Conservation (phyloP, 176 grass and related monocot genomes). For the Thinopyrum elongatum region DNA sequence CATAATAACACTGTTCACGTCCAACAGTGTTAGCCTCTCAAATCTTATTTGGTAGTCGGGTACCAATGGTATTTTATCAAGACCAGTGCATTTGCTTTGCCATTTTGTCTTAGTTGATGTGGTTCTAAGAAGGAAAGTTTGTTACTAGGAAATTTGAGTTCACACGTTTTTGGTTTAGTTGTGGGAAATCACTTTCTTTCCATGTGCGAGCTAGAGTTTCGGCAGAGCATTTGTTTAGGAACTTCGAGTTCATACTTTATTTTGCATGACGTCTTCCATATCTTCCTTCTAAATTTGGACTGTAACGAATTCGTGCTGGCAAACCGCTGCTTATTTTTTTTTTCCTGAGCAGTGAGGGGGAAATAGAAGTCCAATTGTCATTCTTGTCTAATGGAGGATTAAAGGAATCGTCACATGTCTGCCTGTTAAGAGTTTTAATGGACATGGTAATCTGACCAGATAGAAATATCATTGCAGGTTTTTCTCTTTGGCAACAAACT, state of each 20-base stretch:
- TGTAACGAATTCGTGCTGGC: not conserved
- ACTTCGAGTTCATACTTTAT: not conserved
- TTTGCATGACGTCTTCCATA: not conserved
- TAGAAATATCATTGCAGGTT: constrained; percentile 28
- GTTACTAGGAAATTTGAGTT: not conserved
- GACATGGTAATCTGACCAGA: not conserved
- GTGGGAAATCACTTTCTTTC: not conserved
- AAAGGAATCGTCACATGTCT: not conserved
- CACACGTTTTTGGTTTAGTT: not conserved
- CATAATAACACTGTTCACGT: not conserved
- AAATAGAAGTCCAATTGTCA: not conserved
- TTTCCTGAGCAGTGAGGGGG: not conserved
- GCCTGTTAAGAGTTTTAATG: not conserved
- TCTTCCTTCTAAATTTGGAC: constrained; percentile 1
- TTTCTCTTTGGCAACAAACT: constrained; percentile 45
- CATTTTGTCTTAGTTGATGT: not conserved
- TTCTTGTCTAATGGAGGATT: not conserved
- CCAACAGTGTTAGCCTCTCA: not conserved
- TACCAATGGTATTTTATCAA: not conserved
- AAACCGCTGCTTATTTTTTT: not conserved
- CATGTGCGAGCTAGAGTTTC: not conserved
- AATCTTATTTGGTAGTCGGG: not conserved
- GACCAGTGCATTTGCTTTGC: not conserved
- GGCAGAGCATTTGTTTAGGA: not conserved
- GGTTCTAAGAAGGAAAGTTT: not conserved